Evolutionary conservation across 805 yeast species (phyloP).

Genomic region (Metschnikowia bowlesiae): DNA sequence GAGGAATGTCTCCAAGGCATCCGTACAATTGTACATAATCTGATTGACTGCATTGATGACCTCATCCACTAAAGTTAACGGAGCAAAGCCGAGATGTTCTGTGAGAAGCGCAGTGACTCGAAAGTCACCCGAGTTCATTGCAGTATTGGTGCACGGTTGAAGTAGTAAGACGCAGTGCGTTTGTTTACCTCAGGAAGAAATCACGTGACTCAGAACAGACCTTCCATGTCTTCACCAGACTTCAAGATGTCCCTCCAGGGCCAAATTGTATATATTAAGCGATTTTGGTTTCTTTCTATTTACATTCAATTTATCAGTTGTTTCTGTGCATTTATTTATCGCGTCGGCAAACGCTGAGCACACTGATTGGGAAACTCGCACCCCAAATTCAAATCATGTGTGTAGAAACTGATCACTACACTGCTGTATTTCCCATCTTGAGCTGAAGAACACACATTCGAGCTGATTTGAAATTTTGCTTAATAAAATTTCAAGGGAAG

Average conservation of each 20-base stretch:
- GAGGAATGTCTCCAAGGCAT: constrained; percentile 69
- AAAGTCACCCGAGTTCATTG: constrained; percentile 22
- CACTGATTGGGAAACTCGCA: constrained; percentile 1
- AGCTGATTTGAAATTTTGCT: neutral
- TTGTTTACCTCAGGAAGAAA: neutral
- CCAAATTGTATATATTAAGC: too few relatives aligned
- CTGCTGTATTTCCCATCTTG: neutral
- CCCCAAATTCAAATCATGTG: neutral
- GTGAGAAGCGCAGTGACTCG: constrained; percentile 50
- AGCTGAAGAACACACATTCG: neutral
- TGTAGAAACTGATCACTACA: neutral
- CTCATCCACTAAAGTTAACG: constrained; percentile 78
- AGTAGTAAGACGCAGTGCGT: neutral
- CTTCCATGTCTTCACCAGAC: neutral
- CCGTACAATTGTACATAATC: constrained; percentile 75
- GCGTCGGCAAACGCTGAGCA: neutral
- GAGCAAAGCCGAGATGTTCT: constrained; percentile 83
- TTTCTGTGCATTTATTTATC: neutral
- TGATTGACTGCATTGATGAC: constrained; percentile 84
- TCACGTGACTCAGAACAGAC: neutral
- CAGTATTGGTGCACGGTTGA: neutral
- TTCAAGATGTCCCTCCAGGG: too few relatives aligned
- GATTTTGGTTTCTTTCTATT: neutral
- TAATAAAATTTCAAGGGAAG: neutral
- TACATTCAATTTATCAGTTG: neutral